Evolutionary conservation across 331 rosid species (phyloP).

Genomic region (Pyrus hybrid): DNA sequence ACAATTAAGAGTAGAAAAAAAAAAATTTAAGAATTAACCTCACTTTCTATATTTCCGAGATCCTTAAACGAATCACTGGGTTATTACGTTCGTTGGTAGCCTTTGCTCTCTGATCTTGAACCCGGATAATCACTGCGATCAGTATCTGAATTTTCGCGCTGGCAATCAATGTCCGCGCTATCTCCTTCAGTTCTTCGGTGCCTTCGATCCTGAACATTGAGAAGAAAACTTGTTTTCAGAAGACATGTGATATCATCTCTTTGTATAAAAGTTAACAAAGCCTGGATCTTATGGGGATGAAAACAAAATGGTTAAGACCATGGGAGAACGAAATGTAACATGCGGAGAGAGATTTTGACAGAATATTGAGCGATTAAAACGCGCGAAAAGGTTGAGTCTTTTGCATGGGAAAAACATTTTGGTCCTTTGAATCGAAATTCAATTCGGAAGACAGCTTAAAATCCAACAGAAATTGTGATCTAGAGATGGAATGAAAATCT

Average conservation of each 20-base stretch:
- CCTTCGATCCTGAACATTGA: slow-evolving; percentile 70
- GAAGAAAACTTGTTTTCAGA: not conserved
- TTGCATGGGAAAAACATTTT: not conserved
- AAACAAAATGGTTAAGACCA: not conserved
- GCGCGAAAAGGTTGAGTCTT: not conserved
- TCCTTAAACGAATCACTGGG: slow-evolving; percentile 19
- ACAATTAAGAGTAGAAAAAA: slow-evolving; percentile 27
- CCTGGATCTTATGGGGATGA: not conserved
- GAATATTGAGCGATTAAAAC: not conserved
- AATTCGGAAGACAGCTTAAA: not conserved
- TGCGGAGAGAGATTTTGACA: not conserved
- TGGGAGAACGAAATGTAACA: not conserved
- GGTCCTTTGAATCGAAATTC: not conserved
- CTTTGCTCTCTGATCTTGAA: slow-evolving; percentile 51
- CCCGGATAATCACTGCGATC: slow-evolving; percentile 58
- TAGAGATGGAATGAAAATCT: slow-evolving; percentile 6
- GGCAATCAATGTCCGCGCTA: slow-evolving; percentile 65
- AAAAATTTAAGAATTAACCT: slow-evolving; percentile 21
- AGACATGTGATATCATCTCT: not conserved
- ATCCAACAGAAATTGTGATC: not conserved
- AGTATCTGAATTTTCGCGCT: slow-evolving; percentile 64
- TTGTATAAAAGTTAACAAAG: too few species aligned
- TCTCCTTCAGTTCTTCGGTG: slow-evolving; percentile 49
- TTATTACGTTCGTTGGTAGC: slow-evolving; percentile 27
- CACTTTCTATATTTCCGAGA: slow-evolving; percentile 29